Conservation (phyloP, 352 stramenopile species). For the Phytophthora parvispora region DNA sequence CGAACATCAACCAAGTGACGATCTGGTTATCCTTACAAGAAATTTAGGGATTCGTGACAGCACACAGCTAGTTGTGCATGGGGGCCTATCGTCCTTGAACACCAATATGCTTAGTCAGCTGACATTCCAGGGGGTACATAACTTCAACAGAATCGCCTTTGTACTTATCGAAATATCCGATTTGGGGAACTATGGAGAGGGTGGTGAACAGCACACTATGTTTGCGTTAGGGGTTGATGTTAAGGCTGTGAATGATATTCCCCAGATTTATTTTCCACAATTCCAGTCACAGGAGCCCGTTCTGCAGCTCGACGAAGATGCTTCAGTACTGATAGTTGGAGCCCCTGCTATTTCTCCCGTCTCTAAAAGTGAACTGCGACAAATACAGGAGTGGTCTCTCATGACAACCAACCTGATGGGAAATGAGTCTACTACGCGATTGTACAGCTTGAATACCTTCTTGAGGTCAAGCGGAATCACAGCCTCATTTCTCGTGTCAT, state of each 20-base stretch:
- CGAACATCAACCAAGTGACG: conserved; percentile 8
- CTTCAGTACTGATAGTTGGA: conserved; percentile 50
- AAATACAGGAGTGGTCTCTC: conserved; percentile 27
- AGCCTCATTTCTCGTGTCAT: conserved; percentile 31
- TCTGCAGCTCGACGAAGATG: conserved; percentile 52
- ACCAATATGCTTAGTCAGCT: conserved; percentile 45
- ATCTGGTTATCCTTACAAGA: conserved; percentile 17
- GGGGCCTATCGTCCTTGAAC: conserved; percentile 45
- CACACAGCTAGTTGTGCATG: conserved; percentile 33
- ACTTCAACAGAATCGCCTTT: conserved; percentile 47
- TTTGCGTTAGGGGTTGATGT: conserved; percentile 56
- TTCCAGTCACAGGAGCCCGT: conserved; percentile 42
- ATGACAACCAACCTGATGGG: conserved; percentile 37
- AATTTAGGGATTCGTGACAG: conserved; percentile 17
- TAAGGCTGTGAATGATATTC: conserved; percentile 42
- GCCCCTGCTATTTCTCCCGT: conserved; percentile 24
- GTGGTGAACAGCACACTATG: conserved; percentile 17
- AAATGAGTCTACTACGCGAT: conserved; percentile 28
- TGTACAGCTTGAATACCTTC: conserved; percentile 30
- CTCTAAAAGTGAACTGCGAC: not conserved
- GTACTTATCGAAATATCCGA: conserved; percentile 56
- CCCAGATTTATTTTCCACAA: conserved; percentile 51
- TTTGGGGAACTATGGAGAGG: conserved; percentile 47
- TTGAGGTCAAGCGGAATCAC: conserved; percentile 1
- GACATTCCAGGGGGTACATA: conserved; percentile 34